Conservation (phyloP, 805 yeast species). For the Myxozyma kluyveri region DNA sequence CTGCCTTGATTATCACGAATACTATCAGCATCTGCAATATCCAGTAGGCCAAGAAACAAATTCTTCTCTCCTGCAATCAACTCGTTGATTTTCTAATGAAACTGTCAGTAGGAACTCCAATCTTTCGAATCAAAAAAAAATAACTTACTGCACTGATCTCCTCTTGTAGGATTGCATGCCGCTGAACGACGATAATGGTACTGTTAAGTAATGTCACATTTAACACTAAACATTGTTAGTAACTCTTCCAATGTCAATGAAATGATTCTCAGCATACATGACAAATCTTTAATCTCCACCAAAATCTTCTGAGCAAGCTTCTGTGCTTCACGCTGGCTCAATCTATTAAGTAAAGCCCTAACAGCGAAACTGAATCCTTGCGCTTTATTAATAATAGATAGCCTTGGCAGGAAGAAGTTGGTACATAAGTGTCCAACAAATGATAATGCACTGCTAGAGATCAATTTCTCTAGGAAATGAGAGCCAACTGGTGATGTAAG, state of each 20-base stretch:
- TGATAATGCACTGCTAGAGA: slow-evolving; percentile 63
- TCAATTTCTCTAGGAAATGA: slow-evolving; percentile 75
- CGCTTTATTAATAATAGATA: slow-evolving; percentile 70
- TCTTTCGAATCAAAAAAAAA: too few species aligned
- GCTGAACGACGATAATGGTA: slow-evolving; percentile 4
- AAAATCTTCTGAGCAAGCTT: slow-evolving; percentile 6
- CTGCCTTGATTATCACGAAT: slow-evolving; percentile 15
- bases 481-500: slow-evolving; percentile 89
- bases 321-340: slow-evolving; percentile 3
- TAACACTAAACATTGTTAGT: slow-evolving; percentile 7
- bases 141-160: slow-evolving; percentile 6
- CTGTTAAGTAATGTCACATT: slow-evolving; percentile 10
- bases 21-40: background rate
- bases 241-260: background rate
- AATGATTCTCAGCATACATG: slow-evolving; percentile 11
- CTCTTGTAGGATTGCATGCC: slow-evolving; percentile 2
- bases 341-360: slow-evolving; percentile 61
- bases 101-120: background rate
- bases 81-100: slow-evolving; percentile 6
- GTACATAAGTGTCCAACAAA: slow-evolving; percentile 68
- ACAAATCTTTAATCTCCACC: slow-evolving; percentile 9
- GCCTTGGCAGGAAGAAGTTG: slow-evolving; percentile 69
- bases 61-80: slow-evolving; percentile 3
- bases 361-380: slow-evolving; percentile 82
- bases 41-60: slow-evolving; percentile 10